Base-by-base conservation (phyloP, 2,329 filamentous ascomycete genomes). In the Claviceps monticola region DNA sequence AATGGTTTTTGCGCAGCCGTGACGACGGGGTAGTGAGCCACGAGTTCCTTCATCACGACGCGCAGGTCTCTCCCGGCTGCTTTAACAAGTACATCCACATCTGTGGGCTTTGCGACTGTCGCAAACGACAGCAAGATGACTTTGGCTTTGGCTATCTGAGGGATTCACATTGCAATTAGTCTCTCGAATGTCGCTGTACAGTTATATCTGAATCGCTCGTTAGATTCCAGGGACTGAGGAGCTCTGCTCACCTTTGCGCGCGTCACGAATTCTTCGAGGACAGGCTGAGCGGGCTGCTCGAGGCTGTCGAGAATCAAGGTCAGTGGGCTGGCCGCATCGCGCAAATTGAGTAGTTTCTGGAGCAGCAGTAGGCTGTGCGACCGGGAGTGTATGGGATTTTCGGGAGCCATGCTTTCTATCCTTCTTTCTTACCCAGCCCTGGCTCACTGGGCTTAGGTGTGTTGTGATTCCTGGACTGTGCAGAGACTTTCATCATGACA, bases 341-440 rank as follows among this genome's bases (percentile, higher is more conserved):
- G 79, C 52, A 88, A 73, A 62, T 83, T 87, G 56, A 95, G 74
- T 2, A 95, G 73, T 62, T 88, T 90, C 56, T 89, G 86, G 51
- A 95, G 82, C 2, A 95, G 74, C 2, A 95, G 78, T 21, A 94
- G 71, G 64, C 89, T 90, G 67, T 95, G 89, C 19, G 88, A 90
- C 57, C 88, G 80, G 34, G 86, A 77, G 62, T 95, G 87, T 46
- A 77, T 71, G 45, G 77, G 69, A n/a, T 72, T 69, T 19, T 72
- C 68, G 4, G 78, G 73, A 29, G 79, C 70, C 80, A 83, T 84
- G 5, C n/a, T 37, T 13, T 37, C 1, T 21, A 13, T 44, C 2
- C 2, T 14, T 48, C 13, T n/a, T 26, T 17, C n/a, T 26, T 1
- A 11, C n/a, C 17, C 17, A 21, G 9, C 34, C 19, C 36, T 23